Base-by-base conservation (phyloP, 176 grass and related monocot species). In the Oryza glaberrima region DNA sequence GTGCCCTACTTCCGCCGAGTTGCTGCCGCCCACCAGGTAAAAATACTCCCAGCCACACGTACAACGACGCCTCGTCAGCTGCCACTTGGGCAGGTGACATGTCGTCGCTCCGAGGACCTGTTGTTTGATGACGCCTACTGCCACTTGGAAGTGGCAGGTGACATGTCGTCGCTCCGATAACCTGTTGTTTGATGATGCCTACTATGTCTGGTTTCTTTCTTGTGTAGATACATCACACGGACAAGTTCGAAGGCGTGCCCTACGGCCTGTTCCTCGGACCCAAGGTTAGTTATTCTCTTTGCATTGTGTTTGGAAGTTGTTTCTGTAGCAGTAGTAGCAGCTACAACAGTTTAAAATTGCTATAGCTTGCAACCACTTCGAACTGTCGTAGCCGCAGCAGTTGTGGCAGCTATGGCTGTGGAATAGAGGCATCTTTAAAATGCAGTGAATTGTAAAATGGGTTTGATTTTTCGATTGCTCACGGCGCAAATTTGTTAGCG, bases 251-350 rank as follows among this genome's bases (percentile, higher is more conserved):
- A 0, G 91, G 94, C 34, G 94, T 97, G 82, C 94, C 94, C 23
- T 97, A 90, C 36, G 94, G 94, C 19, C 79, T 97, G 4, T 97
- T 97, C 75, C 67, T 97, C 20, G 94, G 94, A 3, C 94, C 94
- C 11, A 97, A 94, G 94, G 94, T 97, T 66, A 54, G 86, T 74
- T 16, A 63, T 3, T 36, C 35, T 36, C 35, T 0, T 36, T 36
- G 4, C 4, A 0, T 35, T 36, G 35, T 36, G 35, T 36, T 36
- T 36, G 35, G 35, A 36, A 36, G 35, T 5, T 36, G 35, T 32
- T 32, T 32, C 2, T 32, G 30, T 32, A 32, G 30, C 30, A 32
- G 30, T 32, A 32, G 30, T 32, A 32, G 30, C 2, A 32, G 30
- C 30, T 32, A 32, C 30, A 32, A 32, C 30, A 32, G 30, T 32